Conservation (phyloP, 768 basidiomycete genomes). For the Boletus insuetus region DNA sequence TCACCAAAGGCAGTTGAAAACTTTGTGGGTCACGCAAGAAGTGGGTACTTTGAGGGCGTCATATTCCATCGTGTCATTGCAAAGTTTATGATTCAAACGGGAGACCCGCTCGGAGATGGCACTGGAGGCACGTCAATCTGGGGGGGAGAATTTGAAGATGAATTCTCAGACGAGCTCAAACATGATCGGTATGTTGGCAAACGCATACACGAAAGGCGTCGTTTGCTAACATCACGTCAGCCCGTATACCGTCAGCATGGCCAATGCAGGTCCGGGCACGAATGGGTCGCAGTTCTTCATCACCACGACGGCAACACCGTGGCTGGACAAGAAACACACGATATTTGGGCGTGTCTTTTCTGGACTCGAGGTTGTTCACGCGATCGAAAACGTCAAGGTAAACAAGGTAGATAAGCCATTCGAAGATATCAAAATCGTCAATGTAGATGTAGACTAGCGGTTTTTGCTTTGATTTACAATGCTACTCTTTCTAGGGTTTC, state of each 20-base stretch:
- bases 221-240: constrained; percentile 37
- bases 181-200: constrained; percentile 71
- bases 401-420: constrained; percentile 86
- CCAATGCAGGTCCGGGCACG: constrained; percentile 84
- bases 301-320: constrained; percentile 90
- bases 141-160: constrained; percentile 89
- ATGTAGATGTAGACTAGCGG: constrained; percentile 66
- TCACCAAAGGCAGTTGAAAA: constrained; percentile 97
- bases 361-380: constrained; percentile 87
- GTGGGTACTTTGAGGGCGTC: constrained; percentile 87
- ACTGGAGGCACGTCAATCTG: constrained; percentile 91
- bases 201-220: not conserved
- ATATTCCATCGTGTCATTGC: constrained; percentile 97
- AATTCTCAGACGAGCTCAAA: constrained; percentile 83
- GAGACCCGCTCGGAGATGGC: constrained; percentile 92
- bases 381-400: constrained; percentile 87
- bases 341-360: constrained; percentile 89
- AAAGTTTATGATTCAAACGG: constrained; percentile 99
- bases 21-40: constrained; percentile 89
- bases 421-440: constrained; percentile 91
- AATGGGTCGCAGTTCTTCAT: constrained; percentile 99
- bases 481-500: constrained; percentile 48
- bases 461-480: constrained; percentile 29
- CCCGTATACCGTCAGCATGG: constrained; percentile 96
- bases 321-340: constrained; percentile 90